Conservation (phyloP, 1,284 basidiomycete species). For the Porodaedalea pini region DNA sequence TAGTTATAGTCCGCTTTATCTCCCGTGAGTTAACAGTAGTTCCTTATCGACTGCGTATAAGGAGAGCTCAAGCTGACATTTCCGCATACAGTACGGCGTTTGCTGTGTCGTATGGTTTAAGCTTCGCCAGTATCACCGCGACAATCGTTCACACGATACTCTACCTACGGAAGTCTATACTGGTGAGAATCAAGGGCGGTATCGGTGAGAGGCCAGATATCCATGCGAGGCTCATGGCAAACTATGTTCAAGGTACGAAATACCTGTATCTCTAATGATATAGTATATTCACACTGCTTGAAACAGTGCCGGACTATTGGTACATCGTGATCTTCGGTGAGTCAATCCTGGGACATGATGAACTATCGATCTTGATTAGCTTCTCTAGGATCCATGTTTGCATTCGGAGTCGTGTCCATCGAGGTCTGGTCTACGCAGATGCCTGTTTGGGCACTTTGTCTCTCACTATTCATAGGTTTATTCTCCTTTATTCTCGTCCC, state of each 20-base stretch:
- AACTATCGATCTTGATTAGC: background rate
- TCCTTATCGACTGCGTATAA: background rate
- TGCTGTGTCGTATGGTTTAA: constrained; percentile 61
- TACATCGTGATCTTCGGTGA: constrained; percentile 47
- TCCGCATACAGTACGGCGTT: constrained; percentile 43
- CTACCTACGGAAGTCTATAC: constrained; percentile 81
- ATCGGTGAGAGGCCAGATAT: constrained; percentile 80
- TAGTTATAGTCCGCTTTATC: constrained; percentile 56
- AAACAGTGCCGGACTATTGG: constrained; percentile 69
- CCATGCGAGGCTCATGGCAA: constrained; percentile 78
- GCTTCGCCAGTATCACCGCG: constrained; percentile 57
- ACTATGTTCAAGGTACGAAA: constrained; percentile 54
- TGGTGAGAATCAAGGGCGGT: constrained; percentile 58
- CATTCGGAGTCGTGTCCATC: constrained; percentile 48
- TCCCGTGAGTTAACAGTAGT: constrained; percentile 39
- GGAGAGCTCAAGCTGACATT: background rate
- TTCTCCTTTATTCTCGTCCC: constrained; percentile 20
- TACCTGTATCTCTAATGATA: background rate
- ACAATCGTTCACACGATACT: constrained; percentile 75
- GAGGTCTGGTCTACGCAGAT: constrained; percentile 49
- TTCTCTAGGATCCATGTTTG: constrained; percentile 32
- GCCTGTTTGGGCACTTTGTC: constrained; percentile 43
- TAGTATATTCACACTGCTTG: background rate
- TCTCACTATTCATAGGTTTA: constrained; percentile 44
- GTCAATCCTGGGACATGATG: constrained; percentile 23